Evolutionary conservation across 306 rosid genomes (phyloP), one percentile per base, ranked within the genome.

Genomic region (Cucurbita ficifolia): DNA sequence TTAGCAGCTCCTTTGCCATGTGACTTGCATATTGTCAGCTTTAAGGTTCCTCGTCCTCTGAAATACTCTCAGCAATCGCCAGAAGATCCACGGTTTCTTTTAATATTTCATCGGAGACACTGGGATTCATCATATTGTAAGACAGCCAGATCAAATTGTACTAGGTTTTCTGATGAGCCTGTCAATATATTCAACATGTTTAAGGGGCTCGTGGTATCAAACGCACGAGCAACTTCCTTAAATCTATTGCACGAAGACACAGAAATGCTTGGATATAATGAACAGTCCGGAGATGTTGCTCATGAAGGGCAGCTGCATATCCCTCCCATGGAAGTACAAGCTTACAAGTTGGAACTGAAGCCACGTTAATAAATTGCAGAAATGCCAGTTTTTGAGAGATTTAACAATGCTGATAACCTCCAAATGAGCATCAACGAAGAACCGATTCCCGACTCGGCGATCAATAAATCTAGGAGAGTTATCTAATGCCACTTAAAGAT

Each of bases 321-420:
- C 65, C 83, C 97, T 72, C 96, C 97, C 10, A 94, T 91, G 99
- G 99, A 94, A 80, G 75, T 94, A 46, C 95, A 85, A 78, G 92
- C 99, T 45, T 94, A 94, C 88, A 89, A 88, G 90, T 59, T 94
- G 80, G 97, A 91, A 74, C 45, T 94, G 71, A 80, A 50, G 79
- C 83, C 82, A 0, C 85, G 71, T 73, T 81, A 83, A 60, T 83
- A 79, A 83, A 9, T 19, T 13, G 54, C 12, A 40, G 7, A 70
- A 70, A 16, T 33, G 29, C 75, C 59, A 51, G n/a, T 8, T 50
- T 70, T 40, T 49, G 16, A 14, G 36, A 13, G 59, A 9, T 21
- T 45, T 67, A 43, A 45, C 73, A 12, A 67, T 45, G 38, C 17
- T 38, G 17, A 63, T 63, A 63, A 14, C 49, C 70, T 17, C 70